These are phyloP conservation scores for Aspergillus calidoustus DNA, from an alignment of 2,329 filamentous ascomycete genomes.

Conservation along the genomic window DNA sequence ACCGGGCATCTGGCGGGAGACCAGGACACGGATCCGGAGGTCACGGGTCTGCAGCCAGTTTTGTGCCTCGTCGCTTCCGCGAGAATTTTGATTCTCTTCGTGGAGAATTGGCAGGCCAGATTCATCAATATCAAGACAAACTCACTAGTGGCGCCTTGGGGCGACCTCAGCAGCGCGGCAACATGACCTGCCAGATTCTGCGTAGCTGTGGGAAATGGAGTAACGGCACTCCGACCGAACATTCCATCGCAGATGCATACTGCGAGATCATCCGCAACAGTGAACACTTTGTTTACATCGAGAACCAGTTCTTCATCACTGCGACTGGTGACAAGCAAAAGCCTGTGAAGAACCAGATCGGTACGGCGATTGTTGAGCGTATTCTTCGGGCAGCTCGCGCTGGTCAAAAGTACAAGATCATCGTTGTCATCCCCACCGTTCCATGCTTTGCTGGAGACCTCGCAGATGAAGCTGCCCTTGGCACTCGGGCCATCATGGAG, in stretches of 20 bases:
- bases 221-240: slow-evolving; percentile 81
- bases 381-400: slow-evolving; percentile 80
- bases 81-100: slow-evolving; percentile 46
- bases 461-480: slow-evolving; percentile 77
- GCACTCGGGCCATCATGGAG: slow-evolving; percentile 95
- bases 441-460: slow-evolving; percentile 94
- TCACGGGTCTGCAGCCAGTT: slow-evolving; percentile 6
- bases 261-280: slow-evolving; percentile 82
- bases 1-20: slow-evolving; percentile 28
- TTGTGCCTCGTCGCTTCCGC: slow-evolving; percentile 41
- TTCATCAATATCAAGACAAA: slow-evolving; percentile 50
- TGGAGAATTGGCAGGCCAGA: slow-evolving; percentile 46
- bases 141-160: slow-evolving; percentile 28
- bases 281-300: slow-evolving; percentile 93
- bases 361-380: slow-evolving; percentile 89
- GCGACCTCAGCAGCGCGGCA: slow-evolving; percentile 32
- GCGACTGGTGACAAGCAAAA: slow-evolving; percentile 84
- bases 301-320: slow-evolving; percentile 99
- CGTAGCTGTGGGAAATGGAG: slow-evolving; percentile 94
- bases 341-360: slow-evolving; percentile 88
- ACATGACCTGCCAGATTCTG: slow-evolving; percentile 54
- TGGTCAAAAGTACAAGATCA: slow-evolving; percentile 84
- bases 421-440: slow-evolving; percentile 86
- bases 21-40: slow-evolving; percentile 8
- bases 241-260: slow-evolving; percentile 87